Evolutionary conservation across 331 rosid genomes (phyloP), one percentile per base, ranked within the genome.

Genomic region (Quercus lobata): DNA sequence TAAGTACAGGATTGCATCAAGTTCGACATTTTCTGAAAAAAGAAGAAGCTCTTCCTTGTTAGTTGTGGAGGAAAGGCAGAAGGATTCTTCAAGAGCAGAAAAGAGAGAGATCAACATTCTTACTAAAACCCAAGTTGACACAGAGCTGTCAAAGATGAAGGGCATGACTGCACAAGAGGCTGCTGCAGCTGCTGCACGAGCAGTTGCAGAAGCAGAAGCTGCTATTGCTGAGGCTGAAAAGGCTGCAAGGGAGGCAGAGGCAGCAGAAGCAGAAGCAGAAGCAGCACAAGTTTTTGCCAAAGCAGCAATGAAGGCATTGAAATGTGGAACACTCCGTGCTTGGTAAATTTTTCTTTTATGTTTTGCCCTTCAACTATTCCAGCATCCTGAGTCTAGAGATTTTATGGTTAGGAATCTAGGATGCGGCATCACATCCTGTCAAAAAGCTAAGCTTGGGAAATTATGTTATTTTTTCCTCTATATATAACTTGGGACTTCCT

Each of bases 201-300:
- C 98, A 52, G 97, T 92, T 62, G 98, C 97, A 30, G 98, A 89
- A 79, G 98, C 98, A 57, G 98, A 94, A 90, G 91, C 84, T 69
- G 97, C 98, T 83, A 94, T 94, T 62, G 93, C 92, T 41, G 92
- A 86, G 84, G 98, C 98, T 16, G 97, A 94, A 85, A 87, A 86
- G 82, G 98, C 98, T 73, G 98, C 96, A 71, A 89, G 87, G 83
- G 97, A 94, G 79, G 98, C 98, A 41, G 98, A 94, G 81, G 89
- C 86, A 18, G 96, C 97, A 30, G 98, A 94, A 89, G 97, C 93
- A 5, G 98, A 94, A 84, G 98, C 98, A 17, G 97, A 92, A 87
- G 92, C 97, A 32, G 94, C 98, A 53, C 92, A 89, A 79, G 92
- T 91, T 78, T 94, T 94, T 86, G 98, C 98, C 49, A 89, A 89